Evolutionary conservation across 805 yeast genomes (phyloP), one percentile per base, ranked within the genome.

Genomic region (Teunomyces pallodes): DNA sequence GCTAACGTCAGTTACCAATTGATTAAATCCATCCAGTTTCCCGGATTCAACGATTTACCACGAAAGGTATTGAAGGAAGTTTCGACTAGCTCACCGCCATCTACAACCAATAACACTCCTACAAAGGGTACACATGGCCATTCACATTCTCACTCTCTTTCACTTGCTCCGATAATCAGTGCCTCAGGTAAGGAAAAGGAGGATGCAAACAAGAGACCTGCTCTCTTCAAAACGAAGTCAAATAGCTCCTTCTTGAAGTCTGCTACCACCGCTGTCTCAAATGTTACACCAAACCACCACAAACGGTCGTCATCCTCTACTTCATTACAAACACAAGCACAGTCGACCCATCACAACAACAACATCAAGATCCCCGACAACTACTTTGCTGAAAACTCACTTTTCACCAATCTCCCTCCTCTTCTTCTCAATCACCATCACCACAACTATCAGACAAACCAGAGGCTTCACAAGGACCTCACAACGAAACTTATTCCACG

Each of bases 11-110:
- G 66, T 44, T 61, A 58, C 46, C 78, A 73, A 55, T 54, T 73
- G 40, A 60, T 73, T 33, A 65, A 59, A 44, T 64, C 73, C 29
- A 63, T 72, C 30, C 70, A 69, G 54, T 69, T 70, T 47, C 75
- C 75, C 6, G 74, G 74, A 9, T 80, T 61, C 64, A 80, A 51
- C 61, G 80, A 56, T 70, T 71, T 69, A 42, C 70, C 71, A 5
- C 49, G 50, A 43, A 54, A 52, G 33, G 50, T 55, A 12, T 36
- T 45, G 16, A 44, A 43, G 26, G 54, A 51, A 36, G 13, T 47
- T n/a, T 12, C 24, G 29, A 9, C 41, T 6, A 10, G 33, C 27
- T 17, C 39, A 14, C 24, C 38, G 17, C 30, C 32, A 14, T 8
- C 33, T 14, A 32, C 35, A 14, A 12, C 10, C 20, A 26, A 8